Base-by-base conservation (phyloP, 2,329 filamentous ascomycete species). In the Ceratocystis lukuohia region DNA sequence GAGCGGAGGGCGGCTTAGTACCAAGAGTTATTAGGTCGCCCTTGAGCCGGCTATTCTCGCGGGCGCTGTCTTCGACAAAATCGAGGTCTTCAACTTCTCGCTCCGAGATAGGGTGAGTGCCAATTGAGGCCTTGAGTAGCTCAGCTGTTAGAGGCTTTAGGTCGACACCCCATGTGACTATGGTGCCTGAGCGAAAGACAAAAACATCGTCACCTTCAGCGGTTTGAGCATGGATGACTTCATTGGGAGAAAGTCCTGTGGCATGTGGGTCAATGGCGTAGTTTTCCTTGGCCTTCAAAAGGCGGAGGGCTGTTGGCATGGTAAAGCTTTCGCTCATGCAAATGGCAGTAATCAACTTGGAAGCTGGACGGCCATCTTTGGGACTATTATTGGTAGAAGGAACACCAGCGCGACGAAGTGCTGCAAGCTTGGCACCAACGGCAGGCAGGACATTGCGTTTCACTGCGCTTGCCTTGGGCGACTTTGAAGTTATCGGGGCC, bases 21-120 rank as follows among this genome's bases (percentile, higher is more conserved):
- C 94, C 94, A 5, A 99, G 79, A 3, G 95, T 84, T 57, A 99
- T 94, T 7, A 92, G 86, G 74, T 96, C 93, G 45, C 91, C 93
- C 69, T 88, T 86, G 70, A 99, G 88, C 65, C 82, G 82, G 74
- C 89, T 94, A 64, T 83, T 84, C 61, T 94, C 88, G 67, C 86
- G 83, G 6, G 80, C 80, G 0, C 84, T 78, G 74, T 97, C 92
- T 70, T 89, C 86, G 1, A 88, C 77, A 73, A 93, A 97, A 69
- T 96, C 91, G 20, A 99, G 81, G 74, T 96, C 88, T 76, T 97
- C 94, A 2, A 88, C 87, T 74, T 97, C 94, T 67, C 91, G 80
- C 25, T 84, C 80, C 62, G 85, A 72, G 6, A 86, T 75, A 2
- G 87, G 76, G 73, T 95, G 89, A 1, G 89, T 84, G 64, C 86